A percentile compares a stretch with the other conserved stretches of the same genome.
phyloP scores from a whole-genome alignment of 257 asterid species.

The Leptodermis oblonga region DNA sequence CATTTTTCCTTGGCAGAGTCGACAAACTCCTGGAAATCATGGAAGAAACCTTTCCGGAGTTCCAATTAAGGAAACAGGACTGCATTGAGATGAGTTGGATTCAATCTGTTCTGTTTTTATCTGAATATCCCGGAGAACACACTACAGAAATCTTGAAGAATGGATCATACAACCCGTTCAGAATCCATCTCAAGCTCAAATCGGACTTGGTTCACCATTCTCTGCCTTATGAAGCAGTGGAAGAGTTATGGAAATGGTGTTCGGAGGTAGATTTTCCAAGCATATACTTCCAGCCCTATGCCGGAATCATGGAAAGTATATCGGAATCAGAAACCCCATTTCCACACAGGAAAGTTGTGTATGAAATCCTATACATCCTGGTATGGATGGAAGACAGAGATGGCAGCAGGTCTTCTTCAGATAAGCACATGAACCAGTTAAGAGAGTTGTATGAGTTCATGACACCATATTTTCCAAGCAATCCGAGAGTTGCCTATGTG shows the following conservation, averaged over 20 bases:
- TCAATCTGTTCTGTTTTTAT: slow-evolving; percentile 42
- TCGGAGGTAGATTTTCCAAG: slow-evolving; percentile 28
- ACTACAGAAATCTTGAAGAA: slow-evolving; percentile 25
- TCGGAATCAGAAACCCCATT: slow-evolving; percentile 44
- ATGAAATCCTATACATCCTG: slow-evolving; percentile 41
- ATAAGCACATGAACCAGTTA: slow-evolving; percentile 26
- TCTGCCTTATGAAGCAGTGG: slow-evolving; percentile 26
- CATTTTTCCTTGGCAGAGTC: slow-evolving; percentile 39
- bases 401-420: neutral
- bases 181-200: slow-evolving; percentile 43
- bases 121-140: slow-evolving; percentile 26
- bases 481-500: slow-evolving; percentile 51
- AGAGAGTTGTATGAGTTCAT: slow-evolving; percentile 38
- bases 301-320: slow-evolving; percentile 50
- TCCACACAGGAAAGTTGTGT: slow-evolving; percentile 54
- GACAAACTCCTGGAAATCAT: slow-evolving; percentile 23
- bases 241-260: slow-evolving; percentile 27
- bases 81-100: slow-evolving; percentile 68
- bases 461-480: slow-evolving; percentile 49
- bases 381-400: slow-evolving; percentile 44
- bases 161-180: slow-evolving; percentile 26
- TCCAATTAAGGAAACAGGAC: slow-evolving; percentile 28
- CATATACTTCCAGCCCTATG: slow-evolving; percentile 42
- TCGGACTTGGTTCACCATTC: slow-evolving; percentile 54
- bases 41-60: slow-evolving; percentile 29